These are phyloP conservation scores for Cyberlindnera meyerae DNA, from an alignment of 805 yeast species.

Conservation along the genomic window DNA sequence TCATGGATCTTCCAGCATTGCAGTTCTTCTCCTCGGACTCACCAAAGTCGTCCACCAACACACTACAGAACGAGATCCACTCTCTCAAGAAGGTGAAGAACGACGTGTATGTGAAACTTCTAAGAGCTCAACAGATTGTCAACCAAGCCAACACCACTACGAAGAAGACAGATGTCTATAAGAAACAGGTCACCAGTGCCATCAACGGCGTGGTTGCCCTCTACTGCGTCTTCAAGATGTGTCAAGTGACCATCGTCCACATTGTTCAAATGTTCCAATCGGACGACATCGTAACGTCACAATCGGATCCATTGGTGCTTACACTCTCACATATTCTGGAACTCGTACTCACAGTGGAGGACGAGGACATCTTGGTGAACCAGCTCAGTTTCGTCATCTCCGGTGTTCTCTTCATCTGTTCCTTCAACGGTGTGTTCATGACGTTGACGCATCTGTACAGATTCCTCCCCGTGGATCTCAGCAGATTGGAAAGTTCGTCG, in stretches of 20 bases:
- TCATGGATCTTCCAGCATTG: slow-evolving; percentile 16
- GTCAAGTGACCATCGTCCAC: slow-evolving; percentile 27
- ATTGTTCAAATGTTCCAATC: slow-evolving; percentile 23
- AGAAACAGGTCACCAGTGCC: slow-evolving; percentile 1
- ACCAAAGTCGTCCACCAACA: slow-evolving; percentile 1
- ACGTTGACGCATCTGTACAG: slow-evolving; percentile 52
- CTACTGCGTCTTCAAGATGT: slow-evolving; percentile 34
- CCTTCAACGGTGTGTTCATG: slow-evolving; percentile 57
- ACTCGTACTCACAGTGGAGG: slow-evolving; percentile 29
- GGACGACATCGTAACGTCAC: slow-evolving; percentile 9
- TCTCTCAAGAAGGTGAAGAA: slow-evolving; percentile 22
- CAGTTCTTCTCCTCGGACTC: slow-evolving; percentile 4
- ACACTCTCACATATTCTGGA: slow-evolving; percentile 32
- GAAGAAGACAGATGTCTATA: not conserved
- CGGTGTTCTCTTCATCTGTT: slow-evolving; percentile 53
- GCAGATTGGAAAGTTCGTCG: slow-evolving; percentile 15
- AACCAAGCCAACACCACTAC: not conserved
- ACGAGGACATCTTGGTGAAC: slow-evolving; percentile 32
- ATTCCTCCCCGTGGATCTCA: slow-evolving; percentile 33
- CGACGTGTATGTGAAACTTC: slow-evolving; percentile 20
- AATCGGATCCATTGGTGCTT: slow-evolving; percentile 35
- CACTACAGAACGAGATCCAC: slow-evolving; percentile 15
- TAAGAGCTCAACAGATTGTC: slow-evolving; percentile 13
- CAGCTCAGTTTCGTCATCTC: slow-evolving; percentile 46
- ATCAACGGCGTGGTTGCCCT: slow-evolving; percentile 20